Conservation (phyloP, 2,329 filamentous ascomycete species). For the Hawksworthiomyces lignivorus region DNA sequence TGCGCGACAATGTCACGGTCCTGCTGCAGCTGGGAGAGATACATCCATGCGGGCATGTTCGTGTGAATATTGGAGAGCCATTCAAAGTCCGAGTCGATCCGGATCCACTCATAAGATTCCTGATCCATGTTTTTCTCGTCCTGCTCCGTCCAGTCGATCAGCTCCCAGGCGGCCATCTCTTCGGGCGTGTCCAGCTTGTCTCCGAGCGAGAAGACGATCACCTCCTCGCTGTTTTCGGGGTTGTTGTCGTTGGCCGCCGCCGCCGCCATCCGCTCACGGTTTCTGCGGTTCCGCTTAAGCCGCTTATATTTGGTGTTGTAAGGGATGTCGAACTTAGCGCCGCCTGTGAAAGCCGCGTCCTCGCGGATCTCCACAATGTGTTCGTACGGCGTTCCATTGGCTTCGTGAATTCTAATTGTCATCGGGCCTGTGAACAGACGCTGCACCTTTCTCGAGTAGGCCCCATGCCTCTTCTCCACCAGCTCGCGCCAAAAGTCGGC, state of each 20-base stretch:
- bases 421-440: slow-evolving; percentile 79
- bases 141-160: slow-evolving; percentile 83
- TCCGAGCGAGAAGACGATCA: slow-evolving; percentile 78
- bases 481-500: slow-evolving; percentile 76
- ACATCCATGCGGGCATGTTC: slow-evolving; percentile 93
- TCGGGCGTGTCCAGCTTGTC: slow-evolving; percentile 80
- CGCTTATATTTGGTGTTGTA: slow-evolving; percentile 99
- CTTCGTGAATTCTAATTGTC: slow-evolving; percentile 96
- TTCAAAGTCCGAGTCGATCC: slow-evolving; percentile 95
- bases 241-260: slow-evolving; percentile 36
- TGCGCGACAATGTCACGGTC: slow-evolving; percentile 94
- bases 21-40: slow-evolving; percentile 92
- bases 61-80: slow-evolving; percentile 83
- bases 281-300: slow-evolving; percentile 75
- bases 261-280: slow-evolving; percentile 67
- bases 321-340: slow-evolving; percentile 79
- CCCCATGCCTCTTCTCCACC: slow-evolving; percentile 65
- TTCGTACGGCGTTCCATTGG: slow-evolving; percentile 95
- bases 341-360: slow-evolving; percentile 50
- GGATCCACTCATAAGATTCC: slow-evolving; percentile 97
- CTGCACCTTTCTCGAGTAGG: slow-evolving; percentile 57
- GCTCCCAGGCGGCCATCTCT: slow-evolving; percentile 74
- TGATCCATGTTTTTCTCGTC: slow-evolving; percentile 88
- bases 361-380: slow-evolving; percentile 96
- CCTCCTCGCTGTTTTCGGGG: slow-evolving; percentile 53